phyloP scores from a whole-genome alignment of 805 yeast species.

The Wickerhamomyces rabaulensis region DNA sequence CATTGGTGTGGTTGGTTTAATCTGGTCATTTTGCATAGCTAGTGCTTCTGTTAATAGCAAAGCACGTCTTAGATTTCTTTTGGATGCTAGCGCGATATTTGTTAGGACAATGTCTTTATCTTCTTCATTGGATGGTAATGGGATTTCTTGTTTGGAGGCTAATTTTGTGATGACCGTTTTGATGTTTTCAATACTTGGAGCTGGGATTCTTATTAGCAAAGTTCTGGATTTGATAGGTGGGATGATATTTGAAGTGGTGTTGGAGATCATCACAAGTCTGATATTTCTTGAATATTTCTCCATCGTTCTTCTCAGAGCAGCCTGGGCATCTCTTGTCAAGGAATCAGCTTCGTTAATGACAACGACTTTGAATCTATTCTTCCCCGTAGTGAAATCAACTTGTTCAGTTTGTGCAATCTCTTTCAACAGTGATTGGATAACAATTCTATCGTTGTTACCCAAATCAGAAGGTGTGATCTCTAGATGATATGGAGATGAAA shows the following conservation, averaged over 20 bases:
- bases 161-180: slow-evolving; percentile 48
- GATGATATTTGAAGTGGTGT: slow-evolving; percentile 86
- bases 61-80: slow-evolving; percentile 74
- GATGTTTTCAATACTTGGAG: slow-evolving; percentile 67
- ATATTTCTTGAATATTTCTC: slow-evolving; percentile 88
- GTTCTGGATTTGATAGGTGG: slow-evolving; percentile 95
- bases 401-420: slow-evolving; percentile 95
- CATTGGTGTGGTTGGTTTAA: slow-evolving; percentile 43
- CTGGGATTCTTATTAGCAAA: slow-evolving; percentile 76
- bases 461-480: slow-evolving; percentile 96
- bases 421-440: slow-evolving; percentile 87
- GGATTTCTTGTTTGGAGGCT: slow-evolving; percentile 48
- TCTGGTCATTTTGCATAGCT: slow-evolving; percentile 57
- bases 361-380: slow-evolving; percentile 63
- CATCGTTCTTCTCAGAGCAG: slow-evolving; percentile 93
- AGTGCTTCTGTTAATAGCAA: slow-evolving; percentile 79
- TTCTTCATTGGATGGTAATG: slow-evolving; percentile 29
- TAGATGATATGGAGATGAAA: slow-evolving; percentile 85
- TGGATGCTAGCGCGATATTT: slow-evolving; percentile 48
- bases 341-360: slow-evolving; percentile 90
- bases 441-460: slow-evolving; percentile 93
- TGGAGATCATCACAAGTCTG: slow-evolving; percentile 78
- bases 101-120: slow-evolving; percentile 39
- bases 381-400: slow-evolving; percentile 62
- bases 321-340: slow-evolving; percentile 88